These are phyloP conservation scores for Ogataea corticis DNA, from an alignment of 805 yeast genomes.

Conservation along the genomic window DNA sequence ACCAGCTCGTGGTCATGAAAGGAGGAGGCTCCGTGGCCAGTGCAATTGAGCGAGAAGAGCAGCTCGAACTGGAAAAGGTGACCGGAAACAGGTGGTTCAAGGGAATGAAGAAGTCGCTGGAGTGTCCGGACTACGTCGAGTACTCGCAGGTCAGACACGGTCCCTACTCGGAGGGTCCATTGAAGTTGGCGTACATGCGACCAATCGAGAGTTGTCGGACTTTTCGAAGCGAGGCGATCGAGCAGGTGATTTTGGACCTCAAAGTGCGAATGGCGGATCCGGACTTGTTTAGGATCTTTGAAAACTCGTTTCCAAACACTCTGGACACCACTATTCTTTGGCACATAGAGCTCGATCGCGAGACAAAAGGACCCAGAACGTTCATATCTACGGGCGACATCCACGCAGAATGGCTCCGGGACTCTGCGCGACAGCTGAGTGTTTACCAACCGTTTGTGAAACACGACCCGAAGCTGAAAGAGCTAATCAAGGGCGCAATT, in stretches of 20 bases:
- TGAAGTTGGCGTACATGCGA: slow-evolving; percentile 68
- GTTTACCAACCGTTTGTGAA: slow-evolving; percentile 66
- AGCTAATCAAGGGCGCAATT: slow-evolving; percentile 74
- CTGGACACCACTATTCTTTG: slow-evolving; percentile 83
- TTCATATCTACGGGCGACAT: slow-evolving; percentile 91
- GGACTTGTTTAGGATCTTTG: slow-evolving; percentile 73
- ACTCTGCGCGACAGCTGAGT: slow-evolving; percentile 78
- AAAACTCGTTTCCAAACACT: slow-evolving; percentile 84
- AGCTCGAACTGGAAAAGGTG: neutral
- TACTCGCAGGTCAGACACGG: slow-evolving; percentile 55
- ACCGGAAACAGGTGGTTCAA: slow-evolving; percentile 22
- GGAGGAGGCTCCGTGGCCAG: neutral
- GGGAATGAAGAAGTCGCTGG: slow-evolving; percentile 14
- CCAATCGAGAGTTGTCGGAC: slow-evolving; percentile 76
- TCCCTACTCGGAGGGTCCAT: slow-evolving; percentile 60
- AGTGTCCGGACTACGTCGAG: slow-evolving; percentile 63
- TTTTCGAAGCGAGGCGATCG: slow-evolving; percentile 63
- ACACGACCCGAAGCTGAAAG: slow-evolving; percentile 49
- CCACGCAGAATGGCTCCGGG: slow-evolving; percentile 91
- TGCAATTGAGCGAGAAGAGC: neutral
- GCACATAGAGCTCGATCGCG: slow-evolving; percentile 42
- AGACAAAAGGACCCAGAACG: slow-evolving; percentile 47
- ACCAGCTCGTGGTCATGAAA: slow-evolving; percentile 5
- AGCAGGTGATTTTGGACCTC: slow-evolving; percentile 55
- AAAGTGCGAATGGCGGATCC: slow-evolving; percentile 50